Base-by-base conservation (phyloP, 345 rosid genomes). In the Citrus mangshanensis region DNA sequence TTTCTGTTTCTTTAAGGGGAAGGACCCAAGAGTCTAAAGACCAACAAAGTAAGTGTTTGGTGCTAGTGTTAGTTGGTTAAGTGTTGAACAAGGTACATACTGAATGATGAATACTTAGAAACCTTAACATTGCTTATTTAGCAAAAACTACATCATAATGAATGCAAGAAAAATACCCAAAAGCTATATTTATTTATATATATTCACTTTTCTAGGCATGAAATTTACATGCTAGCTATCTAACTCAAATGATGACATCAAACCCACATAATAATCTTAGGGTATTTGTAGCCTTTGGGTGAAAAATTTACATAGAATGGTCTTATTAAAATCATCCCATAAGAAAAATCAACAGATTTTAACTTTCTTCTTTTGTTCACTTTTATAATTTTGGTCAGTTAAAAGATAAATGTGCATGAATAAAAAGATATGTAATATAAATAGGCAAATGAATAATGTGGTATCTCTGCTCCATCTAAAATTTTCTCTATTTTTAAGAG, bases 1-100 rank as follows among this genome's bases (percentile, higher is more conserved):
- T 80, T 88, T 85, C 88, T 86, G 88, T 88, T 88, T 70, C 91
- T 86, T 88, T 32, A 88, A 86, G 88, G 81, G 81, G 86, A 88
- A 88, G 89, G 65, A 74, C 82, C 64, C 42, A 64, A 60, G 25
- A 65, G 68, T 34, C 59, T 28, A 72, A 69, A 77, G 64, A 66
- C 65, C 24, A 63, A 49, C 61, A 73, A 72, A 34, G n/a, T 37
- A 51, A 35, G 73, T 35, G 85, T 82, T 84, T 68, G 88, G 82
- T 86, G 79, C 58, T 68, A 49, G 83, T 77, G 88, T 82, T 83
- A 74, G 88, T 85, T 84, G 88, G 86, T 86, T 84, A 82, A 85
- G 88, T 86, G 87, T 77, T 79, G 82, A 83, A 70, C 78, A 88
- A 88, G 90, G 83, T 83, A 88, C 70, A 67, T 64, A 28, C 80